Evolutionary conservation across 2,329 filamentous ascomycete species (phyloP).

Genomic region (Rhynchosporium secalis): DNA sequence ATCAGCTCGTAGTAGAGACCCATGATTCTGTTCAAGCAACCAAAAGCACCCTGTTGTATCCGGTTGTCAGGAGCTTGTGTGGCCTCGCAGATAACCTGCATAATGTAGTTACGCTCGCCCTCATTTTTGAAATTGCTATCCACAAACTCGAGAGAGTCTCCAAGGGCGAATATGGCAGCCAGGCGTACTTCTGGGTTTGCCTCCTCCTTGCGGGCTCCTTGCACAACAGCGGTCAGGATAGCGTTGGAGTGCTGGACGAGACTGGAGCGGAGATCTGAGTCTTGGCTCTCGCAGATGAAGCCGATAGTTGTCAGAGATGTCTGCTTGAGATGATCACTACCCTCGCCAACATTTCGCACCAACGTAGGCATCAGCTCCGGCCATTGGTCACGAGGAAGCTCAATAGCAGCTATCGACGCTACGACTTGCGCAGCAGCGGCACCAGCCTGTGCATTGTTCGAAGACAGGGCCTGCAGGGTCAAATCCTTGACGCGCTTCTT

Average conservation of each 20-base stretch:
- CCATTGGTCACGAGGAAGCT: slow-evolving; percentile 93
- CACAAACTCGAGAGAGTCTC: slow-evolving; percentile 96
- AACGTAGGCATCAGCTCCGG: slow-evolving; percentile 83
- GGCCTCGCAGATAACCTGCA: slow-evolving; percentile 99
- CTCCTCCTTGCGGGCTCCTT: slow-evolving; percentile 96
- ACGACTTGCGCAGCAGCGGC: slow-evolving; percentile 93
- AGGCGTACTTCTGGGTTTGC: slow-evolving; percentile 85
- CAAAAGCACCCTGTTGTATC: slow-evolving; percentile 95
- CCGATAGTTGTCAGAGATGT: slow-evolving; percentile 94
- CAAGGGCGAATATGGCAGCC: slow-evolving; percentile 89
- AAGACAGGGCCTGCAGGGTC: slow-evolving; percentile 83
- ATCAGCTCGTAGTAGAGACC: slow-evolving; percentile 98
- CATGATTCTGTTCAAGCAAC: slow-evolving; percentile 98
- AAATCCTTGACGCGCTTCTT: slow-evolving; percentile 87
- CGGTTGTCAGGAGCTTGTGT: slow-evolving; percentile 89
- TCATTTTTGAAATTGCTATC: slow-evolving; percentile 99
- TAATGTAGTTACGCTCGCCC: slow-evolving; percentile 99
- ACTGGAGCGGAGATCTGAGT: slow-evolving; percentile 78
- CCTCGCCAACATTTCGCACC: slow-evolving; percentile 89
- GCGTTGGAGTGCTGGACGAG: slow-evolving; percentile 90
- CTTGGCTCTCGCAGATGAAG: slow-evolving; percentile 96
- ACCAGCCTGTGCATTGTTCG: slow-evolving; percentile 78
- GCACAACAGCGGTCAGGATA: slow-evolving; percentile 95
- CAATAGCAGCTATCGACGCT: slow-evolving; percentile 89
- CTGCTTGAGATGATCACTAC: slow-evolving; percentile 87